phyloP scores from a whole-genome alignment of 2,329 filamentous ascomycete genomes.

The Penicillium sp. region DNA sequence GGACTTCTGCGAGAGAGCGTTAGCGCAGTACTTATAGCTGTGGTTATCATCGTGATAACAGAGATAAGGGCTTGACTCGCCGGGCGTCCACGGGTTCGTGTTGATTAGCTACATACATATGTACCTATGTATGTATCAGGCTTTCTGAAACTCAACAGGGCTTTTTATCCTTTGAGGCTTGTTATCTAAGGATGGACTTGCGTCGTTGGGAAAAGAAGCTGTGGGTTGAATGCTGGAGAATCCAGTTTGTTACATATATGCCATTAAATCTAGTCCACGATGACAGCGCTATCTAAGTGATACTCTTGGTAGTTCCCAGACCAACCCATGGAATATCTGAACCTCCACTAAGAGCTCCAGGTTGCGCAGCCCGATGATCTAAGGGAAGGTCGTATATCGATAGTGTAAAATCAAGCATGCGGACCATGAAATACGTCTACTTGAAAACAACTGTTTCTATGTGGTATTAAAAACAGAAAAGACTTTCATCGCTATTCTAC shows the following conservation, averaged over 20 bases:
- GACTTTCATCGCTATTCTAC: conserved; percentile 38
- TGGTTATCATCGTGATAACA: conserved; percentile 1
- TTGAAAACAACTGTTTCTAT: conserved; percentile 30
- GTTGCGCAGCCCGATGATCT: background rate
- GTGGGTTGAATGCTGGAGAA: background rate
- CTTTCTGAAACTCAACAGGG: background rate
- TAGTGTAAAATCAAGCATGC: background rate
- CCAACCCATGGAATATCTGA: background rate
- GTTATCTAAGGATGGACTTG: background rate
- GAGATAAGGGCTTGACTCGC: background rate
- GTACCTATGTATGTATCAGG: background rate
- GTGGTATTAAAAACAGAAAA: conserved; percentile 33
- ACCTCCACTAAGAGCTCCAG: background rate
- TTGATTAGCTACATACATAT: background rate
- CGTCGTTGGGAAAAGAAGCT: background rate
- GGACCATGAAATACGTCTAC: background rate
- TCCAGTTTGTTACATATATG: background rate
- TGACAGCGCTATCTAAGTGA: too few relatives aligned
- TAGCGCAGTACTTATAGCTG: background rate
- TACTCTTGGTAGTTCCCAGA: background rate
- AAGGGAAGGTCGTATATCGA: background rate
- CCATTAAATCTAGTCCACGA: background rate
- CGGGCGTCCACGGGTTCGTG: background rate
- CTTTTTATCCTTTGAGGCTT: background rate
- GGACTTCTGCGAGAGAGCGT: background rate